Percentiles rank a stretch among this genome's conserved stretches.
phyloP scores from a whole-genome alignment of 2,329 filamentous ascomycete genomes.

The Xylariaceae sp. region DNA sequence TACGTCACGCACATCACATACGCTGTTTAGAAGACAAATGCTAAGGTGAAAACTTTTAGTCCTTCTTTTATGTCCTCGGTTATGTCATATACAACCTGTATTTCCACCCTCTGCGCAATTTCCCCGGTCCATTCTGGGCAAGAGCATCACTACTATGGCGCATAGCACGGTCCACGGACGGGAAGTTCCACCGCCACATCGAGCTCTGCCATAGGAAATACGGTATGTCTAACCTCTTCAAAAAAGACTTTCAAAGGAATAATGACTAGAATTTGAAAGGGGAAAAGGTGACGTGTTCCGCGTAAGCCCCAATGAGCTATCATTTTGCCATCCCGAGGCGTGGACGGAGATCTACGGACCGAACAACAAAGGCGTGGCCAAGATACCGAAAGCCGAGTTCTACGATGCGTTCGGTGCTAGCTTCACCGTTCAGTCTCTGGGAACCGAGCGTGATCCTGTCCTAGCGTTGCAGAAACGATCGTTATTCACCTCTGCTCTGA shows the following conservation, averaged over 20 bases:
- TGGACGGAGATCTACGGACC: background rate
- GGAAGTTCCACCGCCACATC: background rate
- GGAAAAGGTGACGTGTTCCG: background rate
- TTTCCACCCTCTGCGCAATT: background rate
- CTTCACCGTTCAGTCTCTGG: background rate
- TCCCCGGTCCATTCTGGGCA: background rate
- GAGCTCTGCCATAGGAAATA: background rate
- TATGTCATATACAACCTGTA: background rate
- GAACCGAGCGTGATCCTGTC: background rate
- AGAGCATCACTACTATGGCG: background rate
- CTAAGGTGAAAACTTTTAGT: too few species aligned
- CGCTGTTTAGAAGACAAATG: too few species aligned
- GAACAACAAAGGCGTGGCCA: too few species aligned
- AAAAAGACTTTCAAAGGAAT: too few species aligned
- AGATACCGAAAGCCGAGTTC: background rate
- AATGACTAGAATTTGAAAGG: background rate
- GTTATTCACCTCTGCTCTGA: conserved; percentile 3
- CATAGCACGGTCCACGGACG: background rate
- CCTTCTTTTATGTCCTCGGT: background rate
- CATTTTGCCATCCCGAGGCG: background rate
- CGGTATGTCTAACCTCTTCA: background rate
- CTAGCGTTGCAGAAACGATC: background rate
- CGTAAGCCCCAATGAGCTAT: background rate
- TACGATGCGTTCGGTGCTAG: background rate
- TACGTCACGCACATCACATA: too few species aligned